Percentiles rank a stretch among this genome's conserved stretches.
These are phyloP conservation scores for Phoma herbarum DNA, from an alignment of 2,329 filamentous ascomycete genomes.

Conservation along the genomic window DNA sequence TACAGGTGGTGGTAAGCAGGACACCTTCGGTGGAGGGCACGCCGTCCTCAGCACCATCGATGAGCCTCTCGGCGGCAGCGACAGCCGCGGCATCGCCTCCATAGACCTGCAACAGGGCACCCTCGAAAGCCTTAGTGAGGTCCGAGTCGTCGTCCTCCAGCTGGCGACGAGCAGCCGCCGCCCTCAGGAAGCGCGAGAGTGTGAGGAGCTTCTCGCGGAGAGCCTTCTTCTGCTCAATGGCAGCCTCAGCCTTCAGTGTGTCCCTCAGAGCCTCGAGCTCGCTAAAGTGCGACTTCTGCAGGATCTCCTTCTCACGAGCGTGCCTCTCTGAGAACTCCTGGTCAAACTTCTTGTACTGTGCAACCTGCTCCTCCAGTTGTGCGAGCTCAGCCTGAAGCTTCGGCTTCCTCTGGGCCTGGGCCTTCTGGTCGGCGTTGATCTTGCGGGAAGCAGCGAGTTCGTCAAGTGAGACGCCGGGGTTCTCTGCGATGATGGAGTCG, in stretches of 20 bases:
- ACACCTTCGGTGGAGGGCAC: slow-evolving; percentile 72
- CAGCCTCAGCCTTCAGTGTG: slow-evolving; percentile 63
- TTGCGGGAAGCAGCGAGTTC: slow-evolving; percentile 75
- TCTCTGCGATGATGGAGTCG: slow-evolving; percentile 72
- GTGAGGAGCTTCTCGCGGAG: slow-evolving; percentile 71
- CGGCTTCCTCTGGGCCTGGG: slow-evolving; percentile 80
- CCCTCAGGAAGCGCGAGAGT: slow-evolving; percentile 80
- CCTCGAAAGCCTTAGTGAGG: slow-evolving; percentile 83
- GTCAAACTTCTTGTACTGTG: slow-evolving; percentile 78
- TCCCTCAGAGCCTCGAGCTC: slow-evolving; percentile 65
- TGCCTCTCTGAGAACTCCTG: slow-evolving; percentile 72
- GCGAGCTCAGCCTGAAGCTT: slow-evolving; percentile 72
- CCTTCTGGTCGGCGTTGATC: slow-evolving; percentile 83
- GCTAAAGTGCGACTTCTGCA: slow-evolving; percentile 64
- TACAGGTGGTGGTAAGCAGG: slow-evolving; percentile 75
- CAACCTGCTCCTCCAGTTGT: slow-evolving; percentile 77
- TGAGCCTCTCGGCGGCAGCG: slow-evolving; percentile 77
- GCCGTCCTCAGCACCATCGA: slow-evolving; percentile 73
- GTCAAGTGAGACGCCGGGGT: slow-evolving; percentile 75
- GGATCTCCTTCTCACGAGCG: slow-evolving; percentile 64
- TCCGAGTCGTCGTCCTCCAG: slow-evolving; percentile 75
- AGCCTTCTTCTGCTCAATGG: slow-evolving; percentile 57
- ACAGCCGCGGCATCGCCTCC: slow-evolving; percentile 79
- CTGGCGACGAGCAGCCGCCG: slow-evolving; percentile 77
- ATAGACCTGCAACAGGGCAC: slow-evolving; percentile 80